A percentile compares a stretch with the other conserved stretches of the same genome.
Evolutionary conservation across 2,329 filamentous ascomycete species (phyloP).

Genomic region (Trichoderma atroviride): DNA sequence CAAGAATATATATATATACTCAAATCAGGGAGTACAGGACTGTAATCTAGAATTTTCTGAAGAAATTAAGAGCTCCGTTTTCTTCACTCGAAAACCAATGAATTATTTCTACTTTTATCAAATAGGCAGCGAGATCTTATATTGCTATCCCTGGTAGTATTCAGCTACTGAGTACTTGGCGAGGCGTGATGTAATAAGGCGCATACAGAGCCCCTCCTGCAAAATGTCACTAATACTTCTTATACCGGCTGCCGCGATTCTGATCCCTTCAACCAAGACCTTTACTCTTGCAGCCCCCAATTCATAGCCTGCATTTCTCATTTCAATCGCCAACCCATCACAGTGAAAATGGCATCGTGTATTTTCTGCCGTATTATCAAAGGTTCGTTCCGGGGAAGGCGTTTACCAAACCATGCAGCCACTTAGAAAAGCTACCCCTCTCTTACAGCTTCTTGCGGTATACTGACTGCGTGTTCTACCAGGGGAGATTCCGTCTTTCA

Average conservation of each 20-base stretch:
- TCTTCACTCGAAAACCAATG: neutral
- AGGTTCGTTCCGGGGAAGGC: slow-evolving; percentile 52
- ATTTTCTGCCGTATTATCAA: slow-evolving; percentile 99
- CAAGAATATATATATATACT: neutral
- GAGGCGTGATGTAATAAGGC: slow-evolving; percentile 17
- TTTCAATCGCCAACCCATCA: neutral
- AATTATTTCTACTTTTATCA: neutral
- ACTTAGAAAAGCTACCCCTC: neutral
- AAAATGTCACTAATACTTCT: slow-evolving; percentile 3
- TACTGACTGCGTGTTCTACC: slow-evolving; percentile 15
- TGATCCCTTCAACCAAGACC: neutral
- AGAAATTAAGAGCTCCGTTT: neutral
- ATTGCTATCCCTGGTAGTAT: neutral
- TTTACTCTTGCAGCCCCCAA: neutral
- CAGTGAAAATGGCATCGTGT: slow-evolving; percentile 54
- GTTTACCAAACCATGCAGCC: neutral
- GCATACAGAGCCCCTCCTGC: slow-evolving; percentile 6
- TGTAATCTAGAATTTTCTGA: neutral
- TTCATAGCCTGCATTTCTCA: neutral
- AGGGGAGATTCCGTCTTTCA: slow-evolving; percentile 97
- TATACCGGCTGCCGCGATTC: neutral
- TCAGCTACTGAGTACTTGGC: neutral
- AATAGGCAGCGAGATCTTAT: neutral
- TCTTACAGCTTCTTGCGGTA: neutral
- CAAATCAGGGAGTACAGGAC: neutral